Evolutionary conservation across 495 filamentous ascomycete species (phyloP).

Genomic region (Neurospora terricola): DNA sequence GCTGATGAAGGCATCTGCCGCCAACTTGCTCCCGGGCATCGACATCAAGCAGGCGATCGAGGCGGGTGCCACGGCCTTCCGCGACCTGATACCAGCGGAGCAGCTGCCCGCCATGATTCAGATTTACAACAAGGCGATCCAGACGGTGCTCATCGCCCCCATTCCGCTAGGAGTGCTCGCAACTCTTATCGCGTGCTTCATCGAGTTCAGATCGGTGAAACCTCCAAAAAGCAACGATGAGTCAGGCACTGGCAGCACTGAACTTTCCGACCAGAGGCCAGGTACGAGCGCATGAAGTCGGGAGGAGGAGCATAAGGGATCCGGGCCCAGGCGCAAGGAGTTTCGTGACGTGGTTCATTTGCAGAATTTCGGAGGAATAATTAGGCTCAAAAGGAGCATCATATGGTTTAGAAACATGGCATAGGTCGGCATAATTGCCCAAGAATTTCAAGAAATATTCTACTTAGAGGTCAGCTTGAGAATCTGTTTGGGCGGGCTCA

Average conservation of each 20-base stretch:
- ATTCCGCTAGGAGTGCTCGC: constrained; percentile 28
- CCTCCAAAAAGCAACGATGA: not conserved
- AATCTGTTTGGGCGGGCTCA: not conserved
- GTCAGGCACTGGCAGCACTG: not conserved
- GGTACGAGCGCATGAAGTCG: not conserved
- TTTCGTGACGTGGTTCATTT: not conserved
- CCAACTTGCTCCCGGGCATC: constrained; percentile 13
- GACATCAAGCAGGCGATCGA: constrained; percentile 22
- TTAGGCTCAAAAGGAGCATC: not conserved
- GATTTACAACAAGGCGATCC: constrained; percentile 23
- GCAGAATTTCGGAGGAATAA: not conserved
- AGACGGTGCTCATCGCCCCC: constrained; percentile 18
- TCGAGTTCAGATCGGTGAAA: constrained; percentile 44
- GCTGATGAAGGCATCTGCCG: constrained; percentile 29
- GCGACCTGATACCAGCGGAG: constrained; percentile 18
- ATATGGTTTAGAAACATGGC: not conserved
- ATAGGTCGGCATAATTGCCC: not conserved
- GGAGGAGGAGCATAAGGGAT: not conserved
- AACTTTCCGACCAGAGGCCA: not conserved
- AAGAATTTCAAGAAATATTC: not conserved
- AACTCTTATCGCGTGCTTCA: constrained; percentile 28
- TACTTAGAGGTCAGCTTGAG: not conserved
- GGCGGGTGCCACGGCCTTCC: constrained; percentile 42
- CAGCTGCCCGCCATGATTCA: constrained; percentile 19
- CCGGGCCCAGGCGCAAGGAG: not conserved